Percentiles rank a stretch among this genome's conserved stretches.
phyloP scores from a whole-genome alignment of 169 alveolate genomes.

The Cryptosporidium parvum region DNA sequence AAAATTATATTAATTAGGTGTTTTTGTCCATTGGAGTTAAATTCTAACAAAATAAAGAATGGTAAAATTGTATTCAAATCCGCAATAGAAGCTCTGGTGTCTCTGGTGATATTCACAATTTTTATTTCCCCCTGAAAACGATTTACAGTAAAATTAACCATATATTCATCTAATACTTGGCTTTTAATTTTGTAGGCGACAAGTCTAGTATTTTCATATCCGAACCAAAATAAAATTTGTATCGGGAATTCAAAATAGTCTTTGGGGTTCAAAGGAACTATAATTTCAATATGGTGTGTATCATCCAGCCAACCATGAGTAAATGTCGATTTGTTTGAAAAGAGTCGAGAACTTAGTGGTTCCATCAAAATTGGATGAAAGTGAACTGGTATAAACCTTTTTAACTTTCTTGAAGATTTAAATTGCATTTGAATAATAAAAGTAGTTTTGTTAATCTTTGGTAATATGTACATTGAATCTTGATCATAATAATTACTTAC shows the following conservation, averaged over 20 bases:
- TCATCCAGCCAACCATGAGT: slow-evolving; percentile 7
- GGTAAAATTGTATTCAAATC: background rate
- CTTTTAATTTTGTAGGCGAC: slow-evolving; percentile 13
- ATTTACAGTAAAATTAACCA: slow-evolving; percentile 11
- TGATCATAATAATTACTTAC: background rate
- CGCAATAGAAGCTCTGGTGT: background rate
- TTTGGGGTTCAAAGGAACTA: background rate
- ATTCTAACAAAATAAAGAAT: slow-evolving; percentile 15
- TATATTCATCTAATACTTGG: slow-evolving; percentile 5
- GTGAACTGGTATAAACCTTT: background rate
- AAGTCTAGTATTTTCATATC: slow-evolving; percentile 20
- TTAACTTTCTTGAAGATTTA: background rate
- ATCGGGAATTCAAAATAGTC: slow-evolving; percentile 2
- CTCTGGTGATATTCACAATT: background rate
- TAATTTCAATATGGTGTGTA: background rate
- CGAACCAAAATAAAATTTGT: slow-evolving; percentile 50
- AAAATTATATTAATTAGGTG: slow-evolving; percentile 30
- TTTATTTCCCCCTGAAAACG: slow-evolving; percentile 19
- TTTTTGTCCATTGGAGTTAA: slow-evolving; percentile 5
- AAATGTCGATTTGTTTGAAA: slow-evolving; percentile 3
- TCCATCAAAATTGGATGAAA: slow-evolving; percentile 40
- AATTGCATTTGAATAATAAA: background rate
- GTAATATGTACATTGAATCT: background rate
- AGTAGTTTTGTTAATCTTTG: background rate
- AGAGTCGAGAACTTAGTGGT: slow-evolving; percentile 18